Evolutionary conservation across 2,329 filamentous ascomycete genomes (phyloP), one percentile per base, ranked within the genome.

Genomic region (Huntiella moniliformis): DNA sequence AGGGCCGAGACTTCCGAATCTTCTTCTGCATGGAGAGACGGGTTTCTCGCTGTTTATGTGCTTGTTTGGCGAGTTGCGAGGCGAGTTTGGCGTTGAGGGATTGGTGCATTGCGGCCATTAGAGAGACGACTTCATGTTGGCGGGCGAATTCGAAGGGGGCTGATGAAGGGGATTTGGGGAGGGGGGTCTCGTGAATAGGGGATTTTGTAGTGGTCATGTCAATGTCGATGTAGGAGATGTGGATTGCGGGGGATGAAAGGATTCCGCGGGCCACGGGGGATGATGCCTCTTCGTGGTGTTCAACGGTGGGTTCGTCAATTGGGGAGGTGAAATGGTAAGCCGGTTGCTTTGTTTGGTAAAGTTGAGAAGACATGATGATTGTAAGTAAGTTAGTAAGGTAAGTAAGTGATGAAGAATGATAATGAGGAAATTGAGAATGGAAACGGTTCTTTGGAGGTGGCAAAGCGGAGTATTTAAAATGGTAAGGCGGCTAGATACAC

Each of bases 51-150:
- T 49, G 38, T 12, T 39, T 38, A 16, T 22, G 18, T 36, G 39
- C 44, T 38, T 45, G 50, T 7, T 53, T 53, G 6, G 50, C 45
- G 8, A 45, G 47, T 38, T 45, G 47, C 2, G 32, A 18, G n/a
- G 39, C 47, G 13, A 49, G 43, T 35, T 49, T 49, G 22, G 13
- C 18, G 7, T 34, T 16, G 17, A 46, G 44, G 18, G 44, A 44
- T 22, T 31, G 12, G 18, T 49, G 47, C 47, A 49, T 45, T 32
- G 44, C 42, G 8, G 43, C 43, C 44, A 49, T 38, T n/a, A 49
- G 43, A 28, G 42, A 39, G 32, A 22, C 17, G 6, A 49, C 38
- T 34, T 49, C 43, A 13, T 49, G 47, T 40, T 49, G 47, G 11
- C 39, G 47, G 34, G 47, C 47, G 31, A 49, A 49, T 18, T 49